phyloP scores from a whole-genome alignment of 1,284 basidiomycete genomes.

The Ceraceosorus guamensis region DNA sequence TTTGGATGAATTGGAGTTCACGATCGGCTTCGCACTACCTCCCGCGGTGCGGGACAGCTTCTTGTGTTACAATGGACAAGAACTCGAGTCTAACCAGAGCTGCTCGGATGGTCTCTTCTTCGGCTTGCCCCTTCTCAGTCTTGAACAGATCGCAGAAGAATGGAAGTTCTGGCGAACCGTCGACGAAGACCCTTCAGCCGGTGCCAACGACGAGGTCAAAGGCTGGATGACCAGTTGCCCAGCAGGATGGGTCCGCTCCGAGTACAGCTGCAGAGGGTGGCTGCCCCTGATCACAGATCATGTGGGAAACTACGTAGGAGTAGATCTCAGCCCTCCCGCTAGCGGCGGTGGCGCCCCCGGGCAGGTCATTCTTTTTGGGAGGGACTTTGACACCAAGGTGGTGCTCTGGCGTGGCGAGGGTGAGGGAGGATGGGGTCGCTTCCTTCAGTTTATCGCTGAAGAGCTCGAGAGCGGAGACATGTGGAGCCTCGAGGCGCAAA shows the following conservation, averaged over 20 bases:
- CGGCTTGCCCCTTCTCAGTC: constrained; percentile 37
- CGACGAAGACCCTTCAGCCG: constrained; percentile 40
- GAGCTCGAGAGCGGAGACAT: constrained; percentile 78
- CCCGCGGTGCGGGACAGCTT: constrained; percentile 41
- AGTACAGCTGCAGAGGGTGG: constrained; percentile 92
- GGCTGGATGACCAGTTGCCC: constrained; percentile 76
- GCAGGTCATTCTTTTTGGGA: constrained; percentile 93
- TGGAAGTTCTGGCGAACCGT: constrained; percentile 46
- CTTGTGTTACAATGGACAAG: constrained; percentile 42
- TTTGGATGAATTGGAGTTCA: constrained; percentile 38
- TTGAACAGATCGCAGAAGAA: constrained; percentile 38
- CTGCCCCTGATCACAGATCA: constrained; percentile 88
- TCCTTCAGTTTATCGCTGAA: constrained; percentile 85
- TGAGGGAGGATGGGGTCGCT: constrained; percentile 83
- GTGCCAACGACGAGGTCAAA: constrained; percentile 32
- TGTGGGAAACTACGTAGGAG: constrained; percentile 89
- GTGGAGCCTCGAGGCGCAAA: constrained; percentile 31
- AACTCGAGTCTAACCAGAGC: constrained; percentile 39
- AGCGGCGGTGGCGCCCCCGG: constrained; percentile 61
- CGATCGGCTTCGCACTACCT: constrained; percentile 37
- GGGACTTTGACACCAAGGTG: constrained; percentile 96
- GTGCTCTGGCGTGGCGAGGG: constrained; percentile 70
- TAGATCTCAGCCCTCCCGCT: constrained; percentile 76
- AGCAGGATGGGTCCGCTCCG: constrained; percentile 76
- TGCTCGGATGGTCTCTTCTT: constrained; percentile 47